Conservation (phyloP, 257 asterid genomes). For the Solanum piurae region DNA sequence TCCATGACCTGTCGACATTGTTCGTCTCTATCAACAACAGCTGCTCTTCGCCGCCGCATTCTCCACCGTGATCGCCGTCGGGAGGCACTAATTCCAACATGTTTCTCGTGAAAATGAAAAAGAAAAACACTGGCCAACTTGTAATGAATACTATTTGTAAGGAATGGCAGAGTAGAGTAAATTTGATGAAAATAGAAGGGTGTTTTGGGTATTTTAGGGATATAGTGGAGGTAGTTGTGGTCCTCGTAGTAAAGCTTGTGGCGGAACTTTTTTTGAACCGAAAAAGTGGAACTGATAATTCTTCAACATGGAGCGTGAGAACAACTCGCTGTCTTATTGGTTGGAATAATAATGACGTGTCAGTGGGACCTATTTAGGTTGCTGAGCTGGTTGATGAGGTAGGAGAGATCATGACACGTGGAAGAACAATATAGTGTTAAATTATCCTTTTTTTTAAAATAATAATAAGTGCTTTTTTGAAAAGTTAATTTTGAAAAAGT, state of each 20-base stretch:
- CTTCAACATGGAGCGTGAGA: background rate
- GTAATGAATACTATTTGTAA: background rate
- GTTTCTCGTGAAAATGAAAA: background rate
- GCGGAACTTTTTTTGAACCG: background rate
- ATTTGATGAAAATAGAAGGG: background rate
- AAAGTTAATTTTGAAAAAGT: background rate
- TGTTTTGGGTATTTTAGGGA: background rate
- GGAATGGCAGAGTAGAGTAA: background rate
- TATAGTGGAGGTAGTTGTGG: background rate
- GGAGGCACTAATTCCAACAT: constrained; percentile 8
- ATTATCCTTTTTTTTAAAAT: too few relatives aligned
- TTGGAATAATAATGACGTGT: background rate
- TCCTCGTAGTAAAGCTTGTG: background rate
- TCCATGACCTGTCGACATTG: constrained; percentile 34
- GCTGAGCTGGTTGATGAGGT: background rate
- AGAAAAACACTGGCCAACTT: background rate
- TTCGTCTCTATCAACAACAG: constrained; percentile 19
- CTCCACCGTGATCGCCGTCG: constrained; percentile 11
- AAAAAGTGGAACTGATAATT: background rate
- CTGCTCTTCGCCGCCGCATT: constrained; percentile 22
- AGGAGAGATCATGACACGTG: background rate
- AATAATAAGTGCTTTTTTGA: background rate
- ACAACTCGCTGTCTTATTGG: background rate
- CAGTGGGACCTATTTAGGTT: background rate
- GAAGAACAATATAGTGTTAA: background rate